Evolutionary conservation across 2,329 filamentous ascomycete species (phyloP).

Genomic region (Epichloe hybrida): DNA sequence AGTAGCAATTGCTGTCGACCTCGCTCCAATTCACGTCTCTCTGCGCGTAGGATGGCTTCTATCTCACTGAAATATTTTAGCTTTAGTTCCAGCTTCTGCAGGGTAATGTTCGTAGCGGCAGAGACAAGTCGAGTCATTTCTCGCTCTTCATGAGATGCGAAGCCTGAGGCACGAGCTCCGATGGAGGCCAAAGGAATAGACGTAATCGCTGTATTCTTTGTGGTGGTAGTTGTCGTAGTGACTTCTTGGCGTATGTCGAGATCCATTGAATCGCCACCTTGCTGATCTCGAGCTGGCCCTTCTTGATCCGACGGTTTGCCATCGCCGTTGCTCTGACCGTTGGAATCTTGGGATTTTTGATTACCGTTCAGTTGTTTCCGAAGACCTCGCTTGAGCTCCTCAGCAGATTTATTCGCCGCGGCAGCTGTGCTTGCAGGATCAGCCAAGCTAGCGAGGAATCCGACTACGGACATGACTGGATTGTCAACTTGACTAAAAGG

Average conservation of each 20-base stretch:
- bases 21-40: conserved; percentile 83
- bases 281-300: not conserved
- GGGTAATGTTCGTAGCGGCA: conserved; percentile 80
- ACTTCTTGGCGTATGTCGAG: conserved; percentile 41
- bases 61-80: conserved; percentile 94
- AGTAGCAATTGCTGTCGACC: conserved; percentile 87
- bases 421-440: conserved; percentile 84
- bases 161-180: conserved; percentile 70
- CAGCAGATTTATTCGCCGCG: conserved; percentile 75
- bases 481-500: conserved; percentile 91
- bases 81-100: conserved; percentile 93
- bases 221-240: conserved; percentile 37
- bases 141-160: conserved; percentile 91
- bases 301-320: not conserved
- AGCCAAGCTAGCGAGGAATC: conserved; percentile 81
- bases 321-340: conserved; percentile 42
- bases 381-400: conserved; percentile 70
- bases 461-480: conserved; percentile 90
- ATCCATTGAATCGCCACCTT: conserved; percentile 48
- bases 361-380: conserved; percentile 60
- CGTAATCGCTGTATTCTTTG: conserved; percentile 39
- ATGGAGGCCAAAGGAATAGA: conserved; percentile 76
- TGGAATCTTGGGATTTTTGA: conserved; percentile 32
- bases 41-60: conserved; percentile 80
- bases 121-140: conserved; percentile 92